Evolutionary conservation across 805 yeast species (phyloP).

Genomic region (Saccharomycopsis selenospora): DNA sequence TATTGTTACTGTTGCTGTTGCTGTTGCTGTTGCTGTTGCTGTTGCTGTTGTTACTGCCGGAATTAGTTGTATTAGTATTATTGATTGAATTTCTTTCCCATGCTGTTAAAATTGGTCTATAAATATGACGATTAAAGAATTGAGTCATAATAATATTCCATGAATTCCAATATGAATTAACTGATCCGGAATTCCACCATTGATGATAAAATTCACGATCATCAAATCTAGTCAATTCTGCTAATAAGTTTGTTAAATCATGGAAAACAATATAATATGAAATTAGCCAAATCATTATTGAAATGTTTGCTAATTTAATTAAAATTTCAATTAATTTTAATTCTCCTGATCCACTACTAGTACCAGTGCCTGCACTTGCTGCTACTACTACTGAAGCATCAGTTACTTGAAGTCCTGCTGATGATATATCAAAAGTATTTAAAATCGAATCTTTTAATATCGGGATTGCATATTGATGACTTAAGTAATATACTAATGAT

Average conservation of each 20-base stretch:
- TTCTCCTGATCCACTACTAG: slow-evolving; percentile 5
- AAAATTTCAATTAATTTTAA: slow-evolving; percentile 30
- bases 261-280: slow-evolving; percentile 39
- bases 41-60: not conserved
- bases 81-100: slow-evolving; percentile 3
- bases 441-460: slow-evolving; percentile 32
- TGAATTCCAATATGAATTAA: slow-evolving; percentile 39
- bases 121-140: slow-evolving; percentile 37
- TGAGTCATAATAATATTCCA: slow-evolving; percentile 41
- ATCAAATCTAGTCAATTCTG: slow-evolving; percentile 38
- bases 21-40: not conserved
- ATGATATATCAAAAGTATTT: slow-evolving; percentile 23
- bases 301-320: slow-evolving; percentile 33
- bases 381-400: slow-evolving; percentile 1
- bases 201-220: slow-evolving; percentile 41
- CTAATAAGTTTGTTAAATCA: slow-evolving; percentile 34
- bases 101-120: slow-evolving; percentile 30
- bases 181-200: slow-evolving; percentile 47
- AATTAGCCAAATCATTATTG: slow-evolving; percentile 37
- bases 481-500: slow-evolving; percentile 31
- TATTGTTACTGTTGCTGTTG: not conserved
- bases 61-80: not conserved
- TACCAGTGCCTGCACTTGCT: not conserved
- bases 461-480: slow-evolving; percentile 37
- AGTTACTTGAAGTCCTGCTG: slow-evolving; percentile 11